phyloP scores from a whole-genome alignment of 2,329 filamentous ascomycete genomes.

The Botrytis tulipae region DNA sequence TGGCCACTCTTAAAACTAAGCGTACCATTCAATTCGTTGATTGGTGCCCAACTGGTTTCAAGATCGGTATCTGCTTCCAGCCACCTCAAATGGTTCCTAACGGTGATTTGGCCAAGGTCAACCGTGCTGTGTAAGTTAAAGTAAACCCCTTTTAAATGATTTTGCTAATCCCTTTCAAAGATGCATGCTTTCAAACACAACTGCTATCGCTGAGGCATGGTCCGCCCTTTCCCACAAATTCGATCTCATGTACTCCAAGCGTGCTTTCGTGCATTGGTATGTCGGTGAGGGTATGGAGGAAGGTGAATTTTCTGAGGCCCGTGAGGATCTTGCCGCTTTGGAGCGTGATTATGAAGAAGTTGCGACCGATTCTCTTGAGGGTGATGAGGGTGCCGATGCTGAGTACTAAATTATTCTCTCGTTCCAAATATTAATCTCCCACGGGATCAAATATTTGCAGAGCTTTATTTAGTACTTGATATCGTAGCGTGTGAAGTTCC shows the following conservation, averaged over 20 bases:
- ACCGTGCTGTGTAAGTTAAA: conserved; percentile 86
- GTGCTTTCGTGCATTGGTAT: conserved; percentile 70
- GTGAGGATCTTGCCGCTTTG: conserved; percentile 63
- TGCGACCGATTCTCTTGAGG: conserved; percentile 53
- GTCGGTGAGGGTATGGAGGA: conserved; percentile 71
- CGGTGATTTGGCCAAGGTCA: conserved; percentile 89
- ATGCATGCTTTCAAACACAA: conserved; percentile 64
- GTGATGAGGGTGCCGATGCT: conserved; percentile 61
- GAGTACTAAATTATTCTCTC: conserved; percentile 41
- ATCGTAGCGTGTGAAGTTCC: conserved; percentile 33
- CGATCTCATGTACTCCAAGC: conserved; percentile 68
- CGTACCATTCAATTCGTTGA: conserved; percentile 81
- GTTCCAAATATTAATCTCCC: conserved; percentile 33
- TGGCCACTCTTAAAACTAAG: conserved; percentile 62
- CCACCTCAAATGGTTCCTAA: conserved; percentile 73
- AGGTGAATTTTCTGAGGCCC: conserved; percentile 64
- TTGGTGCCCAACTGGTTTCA: conserved; percentile 99
- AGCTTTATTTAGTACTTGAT: conserved; percentile 35
- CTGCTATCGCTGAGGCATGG: conserved; percentile 65
- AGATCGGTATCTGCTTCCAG: conserved; percentile 99
- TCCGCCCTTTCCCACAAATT: conserved; percentile 64
- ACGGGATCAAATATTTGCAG: conserved; percentile 36
- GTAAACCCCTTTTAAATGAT: conserved; percentile 26
- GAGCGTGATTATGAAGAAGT: conserved; percentile 67
- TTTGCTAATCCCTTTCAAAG: not conserved